Evolutionary conservation across 257 asterid genomes (phyloP).

Genomic region (Osmanthus fragrans): DNA sequence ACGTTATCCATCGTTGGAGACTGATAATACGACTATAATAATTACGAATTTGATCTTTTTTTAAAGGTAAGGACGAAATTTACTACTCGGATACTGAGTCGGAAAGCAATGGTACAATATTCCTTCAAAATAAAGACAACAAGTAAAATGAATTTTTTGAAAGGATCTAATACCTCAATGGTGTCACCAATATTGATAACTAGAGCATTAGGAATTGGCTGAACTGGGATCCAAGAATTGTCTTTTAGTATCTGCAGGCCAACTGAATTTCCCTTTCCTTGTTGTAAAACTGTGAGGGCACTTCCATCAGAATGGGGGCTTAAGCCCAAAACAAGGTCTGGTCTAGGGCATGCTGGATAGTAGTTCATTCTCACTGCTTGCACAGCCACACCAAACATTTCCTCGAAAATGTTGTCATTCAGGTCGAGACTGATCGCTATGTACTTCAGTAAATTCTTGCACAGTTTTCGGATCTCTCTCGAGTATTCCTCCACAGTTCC

Average conservation of each 20-base stretch:
- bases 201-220: conserved; percentile 79
- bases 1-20: not conserved
- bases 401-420: conserved; percentile 58
- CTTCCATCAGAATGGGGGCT: conserved; percentile 99
- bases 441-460: conserved; percentile 75
- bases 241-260: conserved; percentile 88
- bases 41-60: no score
- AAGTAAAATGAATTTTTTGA: no score
- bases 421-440: conserved; percentile 60
- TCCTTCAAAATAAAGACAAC: not conserved
- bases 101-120: not conserved
- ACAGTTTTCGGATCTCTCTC: conserved; percentile 57
- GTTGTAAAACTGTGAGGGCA: conserved; percentile 89
- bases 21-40: no score
- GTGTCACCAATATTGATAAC: conserved; percentile 95
- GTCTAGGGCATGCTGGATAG: conserved; percentile 92
- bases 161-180: conserved; percentile 54
- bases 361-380: conserved; percentile 97
- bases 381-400: conserved; percentile 78
- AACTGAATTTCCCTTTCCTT: conserved; percentile 59
- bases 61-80: no score
- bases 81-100: no score
- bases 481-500: conserved; percentile 76
- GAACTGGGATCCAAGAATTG: conserved; percentile 65
- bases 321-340: conserved; percentile 84